Base-by-base conservation (phyloP, 345 rosid species). In the Microthlaspi erraticum region DNA sequence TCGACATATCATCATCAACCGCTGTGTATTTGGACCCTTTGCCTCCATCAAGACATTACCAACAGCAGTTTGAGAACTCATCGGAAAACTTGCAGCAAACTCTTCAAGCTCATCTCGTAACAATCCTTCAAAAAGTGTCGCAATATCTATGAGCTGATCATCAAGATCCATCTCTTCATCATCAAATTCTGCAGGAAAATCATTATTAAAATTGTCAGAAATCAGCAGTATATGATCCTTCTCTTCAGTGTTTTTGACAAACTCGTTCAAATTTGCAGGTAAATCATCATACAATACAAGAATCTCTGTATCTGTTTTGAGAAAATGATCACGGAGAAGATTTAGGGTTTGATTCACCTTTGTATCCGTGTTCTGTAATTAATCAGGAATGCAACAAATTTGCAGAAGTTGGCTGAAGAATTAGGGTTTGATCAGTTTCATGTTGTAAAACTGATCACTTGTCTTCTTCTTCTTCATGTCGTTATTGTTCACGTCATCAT, bases 71-170 rank as follows among this genome's bases (percentile, higher is more conserved):
- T n/a, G n/a, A n/a, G n/a, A n/a, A n/a, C n/a, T n/a, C n/a, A n/a
- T n/a, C n/a, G n/a, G n/a, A n/a, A n/a, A n/a, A n/a, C n/a, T n/a
- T n/a, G n/a, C n/a, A n/a, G n/a, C 8, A 44, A 14, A 44, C 49
- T 44, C 49, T 2, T 44, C 4, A 43, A 14, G 16, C 9, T 43
- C 48, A 44, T 44, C 49, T 1, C 10, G 0, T 2, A 2, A 14
- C 16, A 14, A 6, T 5, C 10, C 17, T 23, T 60, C 49, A 13
- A 39, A 41, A 39, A 6, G 8, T 29, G 18, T 38, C 5, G 39
- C 50, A 60, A 60, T n/a, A 41, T 41, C 65, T n/a, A n/a, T n/a
- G n/a, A 41, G 19, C 19, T 58, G 18, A 6, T 38, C 46, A n/a
- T n/a, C n/a, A 58, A 58, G 23, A 12, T 58, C 63, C 31, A 18